Percentiles rank a stretch among this genome's conserved stretches.
Evolutionary conservation across 2,329 filamentous ascomycete species (phyloP).

Genomic region (Thelonectria olida): DNA sequence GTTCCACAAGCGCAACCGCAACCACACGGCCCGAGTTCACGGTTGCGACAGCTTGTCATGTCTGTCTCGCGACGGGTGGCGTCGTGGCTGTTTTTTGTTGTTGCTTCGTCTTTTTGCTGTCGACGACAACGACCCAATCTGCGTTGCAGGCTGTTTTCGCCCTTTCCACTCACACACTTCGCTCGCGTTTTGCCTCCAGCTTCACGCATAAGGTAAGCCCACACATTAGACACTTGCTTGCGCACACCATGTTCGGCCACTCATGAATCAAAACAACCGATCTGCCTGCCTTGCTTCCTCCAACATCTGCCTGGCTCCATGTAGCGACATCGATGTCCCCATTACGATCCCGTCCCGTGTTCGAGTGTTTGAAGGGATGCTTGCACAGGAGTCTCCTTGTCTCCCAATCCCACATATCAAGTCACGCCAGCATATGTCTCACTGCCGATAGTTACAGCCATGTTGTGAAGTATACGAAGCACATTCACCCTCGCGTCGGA

Average conservation of each 20-base stretch:
- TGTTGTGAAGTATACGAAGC: not conserved
- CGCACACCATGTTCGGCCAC: not conserved
- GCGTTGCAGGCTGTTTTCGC: not conserved
- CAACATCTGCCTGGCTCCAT: not conserved
- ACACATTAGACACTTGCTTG: not conserved
- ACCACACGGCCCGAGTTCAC: not conserved
- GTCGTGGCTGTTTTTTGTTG: not conserved
- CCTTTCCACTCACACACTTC: not conserved
- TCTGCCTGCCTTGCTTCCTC: not conserved
- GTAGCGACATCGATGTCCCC: not conserved
- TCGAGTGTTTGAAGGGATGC: not conserved
- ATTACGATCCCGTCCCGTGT: not conserved
- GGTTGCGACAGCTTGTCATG: not conserved
- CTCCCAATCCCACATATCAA: not conserved
- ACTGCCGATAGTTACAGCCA: too few species aligned
- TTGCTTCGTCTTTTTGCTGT: not conserved
- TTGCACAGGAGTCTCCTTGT: not conserved
- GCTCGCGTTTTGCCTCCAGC: not conserved
- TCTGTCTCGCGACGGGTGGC: not conserved
- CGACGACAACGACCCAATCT: not conserved
- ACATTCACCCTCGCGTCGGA: not conserved
- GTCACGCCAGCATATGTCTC: constrained; percentile 6
- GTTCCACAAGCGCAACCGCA: not conserved
- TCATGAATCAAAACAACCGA: not conserved
- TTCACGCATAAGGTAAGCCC: not conserved